A percentile compares a stretch with the other conserved stretches of the same genome.
Evolutionary conservation across 1,139 yeast genomes (phyloP).

Genomic region (Saccharomyces hybrid): DNA sequence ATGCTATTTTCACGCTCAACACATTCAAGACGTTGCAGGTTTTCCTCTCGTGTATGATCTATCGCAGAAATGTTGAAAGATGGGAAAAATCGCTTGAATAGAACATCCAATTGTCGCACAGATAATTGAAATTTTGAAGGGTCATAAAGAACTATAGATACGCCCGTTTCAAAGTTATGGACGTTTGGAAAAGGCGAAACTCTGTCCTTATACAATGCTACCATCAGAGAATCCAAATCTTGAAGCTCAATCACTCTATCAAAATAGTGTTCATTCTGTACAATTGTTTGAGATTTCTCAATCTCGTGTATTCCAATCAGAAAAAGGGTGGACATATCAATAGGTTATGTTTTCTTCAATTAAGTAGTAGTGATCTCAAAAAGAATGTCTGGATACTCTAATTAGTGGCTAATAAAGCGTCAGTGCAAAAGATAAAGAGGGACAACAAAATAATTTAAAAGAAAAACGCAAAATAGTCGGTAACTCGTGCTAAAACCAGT

Average conservation of each 20-base stretch:
- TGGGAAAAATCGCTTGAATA: conserved; percentile 18
- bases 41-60: conserved; percentile 6
- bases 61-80: conserved; percentile 17
- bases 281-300: neutral
- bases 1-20: conserved; percentile 7
- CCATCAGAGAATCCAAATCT: conserved; percentile 8
- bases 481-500: neutral
- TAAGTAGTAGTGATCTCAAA: neutral
- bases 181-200: conserved; percentile 10
- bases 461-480: neutral
- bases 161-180: conserved; percentile 15
- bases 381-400: neutral
- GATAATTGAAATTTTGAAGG: conserved; percentile 2
- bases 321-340: conserved; percentile 13
- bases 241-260: conserved; percentile 8
- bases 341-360: neutral
- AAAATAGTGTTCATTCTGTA: conserved; percentile 1
- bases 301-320: conserved; percentile 7
- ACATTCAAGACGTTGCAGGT: conserved; percentile 3
- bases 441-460: neutral
- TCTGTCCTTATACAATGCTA: conserved; percentile 13
- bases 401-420: neutral
- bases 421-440: neutral
- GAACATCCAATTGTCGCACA: conserved; percentile 12
- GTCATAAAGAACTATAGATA: conserved; percentile 11